Evolutionary conservation across 2,329 filamentous ascomycete genomes (phyloP).

Genomic region (Claviceps purpurea): DNA sequence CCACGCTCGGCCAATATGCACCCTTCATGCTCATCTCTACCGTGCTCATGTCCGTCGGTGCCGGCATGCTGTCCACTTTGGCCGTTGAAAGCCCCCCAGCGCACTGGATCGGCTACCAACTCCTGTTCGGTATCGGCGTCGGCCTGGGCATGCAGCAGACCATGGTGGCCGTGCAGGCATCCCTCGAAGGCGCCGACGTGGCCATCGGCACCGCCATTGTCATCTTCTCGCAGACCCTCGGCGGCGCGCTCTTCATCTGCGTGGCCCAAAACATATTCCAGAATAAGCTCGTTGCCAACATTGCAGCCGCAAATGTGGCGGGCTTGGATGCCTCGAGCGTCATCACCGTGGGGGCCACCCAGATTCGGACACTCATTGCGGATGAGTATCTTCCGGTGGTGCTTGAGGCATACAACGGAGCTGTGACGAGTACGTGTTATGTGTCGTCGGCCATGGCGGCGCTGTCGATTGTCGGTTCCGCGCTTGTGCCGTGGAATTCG

Average conservation of each 20-base stretch:
- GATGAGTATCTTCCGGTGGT: constrained; percentile 3
- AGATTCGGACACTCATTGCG: constrained; percentile 3
- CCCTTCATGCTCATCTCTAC: constrained; percentile 24
- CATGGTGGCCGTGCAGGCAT: constrained; percentile 31
- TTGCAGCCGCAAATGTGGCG: constrained; percentile 2
- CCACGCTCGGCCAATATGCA: constrained; percentile 26
- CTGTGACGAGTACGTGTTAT: constrained; percentile 6
- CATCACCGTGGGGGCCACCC: constrained; percentile 3
- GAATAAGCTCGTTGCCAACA: constrained; percentile 23
- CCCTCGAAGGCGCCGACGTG: constrained; percentile 28
- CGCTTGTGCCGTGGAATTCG: constrained; percentile 5
- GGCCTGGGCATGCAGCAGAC: constrained; percentile 31
- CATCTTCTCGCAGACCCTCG: constrained; percentile 31
- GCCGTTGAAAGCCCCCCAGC: constrained; percentile 8
- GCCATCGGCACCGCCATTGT: constrained; percentile 32
- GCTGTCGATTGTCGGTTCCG: constrained; percentile 4
- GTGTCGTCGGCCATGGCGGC: constrained; percentile 3
- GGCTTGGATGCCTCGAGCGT: constrained; percentile 2
- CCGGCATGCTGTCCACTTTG: constrained; percentile 28
- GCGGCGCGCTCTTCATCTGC: constrained; percentile 35
- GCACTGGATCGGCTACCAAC: constrained; percentile 19
- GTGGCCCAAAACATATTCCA: constrained; percentile 38
- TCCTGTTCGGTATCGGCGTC: constrained; percentile 28
- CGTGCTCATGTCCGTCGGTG: constrained; percentile 20
- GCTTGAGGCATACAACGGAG: constrained; percentile 4